Evolutionary conservation across 768 basidiomycete species (phyloP).

Genomic region (Lyophyllum semitale): DNA sequence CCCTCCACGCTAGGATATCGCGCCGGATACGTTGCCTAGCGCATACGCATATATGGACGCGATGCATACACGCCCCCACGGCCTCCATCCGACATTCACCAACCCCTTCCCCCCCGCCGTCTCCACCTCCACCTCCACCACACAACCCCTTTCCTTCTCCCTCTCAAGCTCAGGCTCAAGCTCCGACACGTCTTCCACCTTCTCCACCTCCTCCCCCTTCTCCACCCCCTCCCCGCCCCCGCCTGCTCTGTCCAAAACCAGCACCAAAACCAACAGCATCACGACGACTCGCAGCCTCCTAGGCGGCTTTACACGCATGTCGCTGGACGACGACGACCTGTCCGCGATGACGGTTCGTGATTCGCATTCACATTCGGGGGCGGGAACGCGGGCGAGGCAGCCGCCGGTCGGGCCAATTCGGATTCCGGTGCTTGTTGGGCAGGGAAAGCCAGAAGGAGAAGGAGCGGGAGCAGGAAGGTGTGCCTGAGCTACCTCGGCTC

Average conservation of each 20-base stretch:
- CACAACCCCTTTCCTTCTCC: neutral
- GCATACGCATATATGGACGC: no score
- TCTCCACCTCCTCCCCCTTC: neutral
- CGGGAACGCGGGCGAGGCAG: no score
- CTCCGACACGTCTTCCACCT: neutral
- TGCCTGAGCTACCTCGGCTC: no score
- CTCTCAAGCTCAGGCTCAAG: neutral
- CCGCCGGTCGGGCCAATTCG: no score
- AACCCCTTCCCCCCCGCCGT: neutral
- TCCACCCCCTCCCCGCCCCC: neutral
- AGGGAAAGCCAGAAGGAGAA: no score
- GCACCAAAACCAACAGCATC: no score
- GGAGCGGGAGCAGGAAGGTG: no score
- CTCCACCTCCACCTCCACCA: neutral
- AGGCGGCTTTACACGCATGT: neutral
- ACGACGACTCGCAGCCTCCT: neutral
- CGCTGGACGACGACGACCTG: neutral
- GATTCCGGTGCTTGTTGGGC: no score
- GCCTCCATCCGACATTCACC: neutral
- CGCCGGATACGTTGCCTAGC: neutral
- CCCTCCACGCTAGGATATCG: neutral
- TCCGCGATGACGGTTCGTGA: neutral
- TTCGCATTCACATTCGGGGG: neutral
- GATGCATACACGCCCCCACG: neutral
- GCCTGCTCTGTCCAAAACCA: neutral